A percentile compares a stretch with the other conserved stretches of the same genome.
phyloP scores from a whole-genome alignment of 257 asterid genomes.

The Scutellaria minor region DNA sequence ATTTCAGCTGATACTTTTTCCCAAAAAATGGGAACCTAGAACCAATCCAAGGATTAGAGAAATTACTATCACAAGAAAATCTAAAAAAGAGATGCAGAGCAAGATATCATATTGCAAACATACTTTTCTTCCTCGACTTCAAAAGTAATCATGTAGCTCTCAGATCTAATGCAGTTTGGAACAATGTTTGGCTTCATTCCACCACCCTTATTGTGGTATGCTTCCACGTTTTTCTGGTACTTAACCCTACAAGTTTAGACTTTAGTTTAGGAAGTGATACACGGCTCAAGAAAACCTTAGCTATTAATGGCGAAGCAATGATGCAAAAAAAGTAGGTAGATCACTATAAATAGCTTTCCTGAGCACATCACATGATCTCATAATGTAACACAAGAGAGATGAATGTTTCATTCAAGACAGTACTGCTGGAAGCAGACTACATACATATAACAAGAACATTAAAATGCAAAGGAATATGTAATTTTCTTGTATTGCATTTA shows the following conservation, averaged over 20 bases:
- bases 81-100: slow-evolving; percentile 25
- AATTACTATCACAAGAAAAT: slow-evolving; percentile 30
- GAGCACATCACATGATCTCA: slow-evolving; percentile 17
- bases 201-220: slow-evolving; percentile 79
- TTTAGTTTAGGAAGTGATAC: slow-evolving; percentile 22
- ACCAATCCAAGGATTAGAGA: slow-evolving; percentile 38
- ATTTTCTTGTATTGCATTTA: background rate
- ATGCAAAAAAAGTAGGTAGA: slow-evolving; percentile 4
- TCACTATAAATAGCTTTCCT: slow-evolving; percentile 9
- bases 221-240: slow-evolving; percentile 98
- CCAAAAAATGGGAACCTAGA: slow-evolving; percentile 96
- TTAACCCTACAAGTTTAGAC: slow-evolving; percentile 70
- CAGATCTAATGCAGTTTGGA: slow-evolving; percentile 94
- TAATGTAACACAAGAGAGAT: slow-evolving; percentile 25
- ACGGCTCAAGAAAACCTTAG: slow-evolving; percentile 31
- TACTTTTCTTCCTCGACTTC: slow-evolving; percentile 99
- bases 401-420: slow-evolving; percentile 15
- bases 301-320: slow-evolving; percentile 28
- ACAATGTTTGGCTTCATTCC: slow-evolving; percentile 83
- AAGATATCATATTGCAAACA: slow-evolving; percentile 32
- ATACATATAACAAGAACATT: background rate
- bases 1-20: slow-evolving; percentile 93
- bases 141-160: slow-evolving; percentile 90
- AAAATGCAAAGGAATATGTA: no score
- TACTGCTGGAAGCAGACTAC: background rate